These are phyloP conservation scores for Thoreauomyces humboldtii DNA, from an alignment of 192 early-diverging fungal genomes.

Conservation along the genomic window DNA sequence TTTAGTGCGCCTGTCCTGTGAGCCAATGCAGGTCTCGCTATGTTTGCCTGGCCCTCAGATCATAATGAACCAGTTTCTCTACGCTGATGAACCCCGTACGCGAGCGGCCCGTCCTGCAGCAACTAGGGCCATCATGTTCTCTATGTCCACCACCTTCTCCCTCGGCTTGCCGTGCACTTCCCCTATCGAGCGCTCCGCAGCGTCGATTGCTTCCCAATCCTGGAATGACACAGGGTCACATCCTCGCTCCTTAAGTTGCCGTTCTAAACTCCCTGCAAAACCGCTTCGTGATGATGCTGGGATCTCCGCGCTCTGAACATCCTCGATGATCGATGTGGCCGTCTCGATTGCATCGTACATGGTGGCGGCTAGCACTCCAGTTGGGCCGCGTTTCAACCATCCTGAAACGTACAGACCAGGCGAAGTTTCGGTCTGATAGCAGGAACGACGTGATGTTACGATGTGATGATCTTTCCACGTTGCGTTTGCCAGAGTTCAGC, in stretches of 20 bases:
- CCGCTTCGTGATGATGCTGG: too few relatives aligned
- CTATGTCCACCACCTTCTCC: slow-evolving; percentile 66
- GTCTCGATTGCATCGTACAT: slow-evolving; percentile 94
- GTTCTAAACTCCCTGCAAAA: not conserved
- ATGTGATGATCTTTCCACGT: too few relatives aligned
- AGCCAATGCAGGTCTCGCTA: too few relatives aligned
- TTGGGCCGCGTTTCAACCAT: slow-evolving; percentile 94
- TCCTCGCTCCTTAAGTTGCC: slow-evolving; percentile 11
- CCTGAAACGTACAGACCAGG: slow-evolving; percentile 85
- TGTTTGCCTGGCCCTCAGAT: too few relatives aligned
- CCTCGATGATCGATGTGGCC: slow-evolving; percentile 65
- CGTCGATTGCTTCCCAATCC: slow-evolving; percentile 85
- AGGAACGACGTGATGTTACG: too few relatives aligned
- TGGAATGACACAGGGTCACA: slow-evolving; percentile 54
- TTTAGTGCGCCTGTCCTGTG: too few relatives aligned
- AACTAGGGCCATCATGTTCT: slow-evolving; percentile 23
- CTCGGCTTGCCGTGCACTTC: slow-evolving; percentile 67
- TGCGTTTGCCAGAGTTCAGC: too few relatives aligned
- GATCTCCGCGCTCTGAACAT: slow-evolving; percentile 25
- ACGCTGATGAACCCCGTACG: too few relatives aligned
- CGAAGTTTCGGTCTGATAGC: not conserved
- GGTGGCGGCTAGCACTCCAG: slow-evolving; percentile 90
- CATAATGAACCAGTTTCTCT: too few relatives aligned
- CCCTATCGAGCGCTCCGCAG: slow-evolving; percentile 67
- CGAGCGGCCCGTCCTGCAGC: not conserved